A percentile compares a stretch with the other conserved stretches of the same genome.
Evolutionary conservation across 768 basidiomycete species (phyloP).

Genomic region (Trametes cubensis): DNA sequence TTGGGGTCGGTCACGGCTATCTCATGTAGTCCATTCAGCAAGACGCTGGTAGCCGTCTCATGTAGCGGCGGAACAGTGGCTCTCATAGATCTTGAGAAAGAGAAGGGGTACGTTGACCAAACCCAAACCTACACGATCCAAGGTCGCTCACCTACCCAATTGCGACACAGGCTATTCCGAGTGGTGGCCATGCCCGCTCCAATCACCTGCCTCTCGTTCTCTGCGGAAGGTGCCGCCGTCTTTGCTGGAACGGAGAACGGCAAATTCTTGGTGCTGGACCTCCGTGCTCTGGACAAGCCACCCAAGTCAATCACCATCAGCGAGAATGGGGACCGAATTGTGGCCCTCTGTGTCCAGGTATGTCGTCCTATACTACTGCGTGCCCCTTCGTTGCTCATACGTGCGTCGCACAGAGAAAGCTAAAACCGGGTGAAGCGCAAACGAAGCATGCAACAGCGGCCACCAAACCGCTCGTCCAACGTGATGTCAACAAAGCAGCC

Average conservation of each 20-base stretch:
- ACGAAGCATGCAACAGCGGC: constrained; percentile 24
- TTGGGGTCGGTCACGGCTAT: constrained; percentile 57
- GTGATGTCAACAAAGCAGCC: constrained; percentile 27
- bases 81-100: constrained; percentile 75
- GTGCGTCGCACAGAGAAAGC: constrained; percentile 27
- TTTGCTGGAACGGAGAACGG: constrained; percentile 69
- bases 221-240: constrained; percentile 66
- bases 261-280: constrained; percentile 61
- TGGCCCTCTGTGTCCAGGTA: constrained; percentile 62
- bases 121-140: not conserved
- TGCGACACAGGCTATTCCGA: constrained; percentile 53
- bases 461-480: constrained; percentile 30
- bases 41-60: constrained; percentile 64
- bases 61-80: constrained; percentile 56
- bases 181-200: constrained; percentile 54
- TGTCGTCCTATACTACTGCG: constrained; percentile 21
- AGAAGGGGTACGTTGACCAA: constrained; percentile 53
- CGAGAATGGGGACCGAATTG: constrained; percentile 48
- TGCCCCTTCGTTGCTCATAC: constrained; percentile 10
- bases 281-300: constrained; percentile 67
- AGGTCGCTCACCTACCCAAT: not conserved
- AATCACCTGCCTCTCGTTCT: constrained; percentile 66
- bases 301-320: constrained; percentile 57
- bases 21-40: constrained; percentile 75
- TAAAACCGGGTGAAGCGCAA: constrained; percentile 23